phyloP scores from a whole-genome alignment of 1,284 basidiomycete genomes.

The Pisolithus thermaeus region DNA sequence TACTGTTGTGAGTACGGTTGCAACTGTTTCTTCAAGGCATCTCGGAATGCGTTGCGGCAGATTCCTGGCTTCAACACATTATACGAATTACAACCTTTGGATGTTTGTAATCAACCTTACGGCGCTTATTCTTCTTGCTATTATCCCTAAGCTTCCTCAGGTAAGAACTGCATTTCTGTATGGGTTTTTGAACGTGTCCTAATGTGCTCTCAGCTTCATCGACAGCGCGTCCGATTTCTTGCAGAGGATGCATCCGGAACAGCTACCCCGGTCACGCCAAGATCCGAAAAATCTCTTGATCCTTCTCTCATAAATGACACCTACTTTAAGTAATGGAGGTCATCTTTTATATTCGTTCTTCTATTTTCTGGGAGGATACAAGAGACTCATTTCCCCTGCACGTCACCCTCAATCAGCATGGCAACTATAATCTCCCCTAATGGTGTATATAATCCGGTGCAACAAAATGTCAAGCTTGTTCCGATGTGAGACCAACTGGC shows the following conservation, averaged over 20 bases:
- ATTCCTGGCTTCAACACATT: slow-evolving; percentile 96
- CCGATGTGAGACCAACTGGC: slow-evolving; percentile 2
- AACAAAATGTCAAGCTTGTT: slow-evolving; percentile 22
- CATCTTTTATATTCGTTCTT: slow-evolving; percentile 7
- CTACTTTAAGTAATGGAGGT: slow-evolving; percentile 27
- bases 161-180: slow-evolving; percentile 34
- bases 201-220: slow-evolving; percentile 54
- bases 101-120: slow-evolving; percentile 90
- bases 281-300: slow-evolving; percentile 31
- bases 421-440: slow-evolving; percentile 25
- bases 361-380: slow-evolving; percentile 9
- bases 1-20: slow-evolving; percentile 68
- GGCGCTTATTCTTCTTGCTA: slow-evolving; percentile 69
- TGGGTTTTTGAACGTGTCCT: slow-evolving; percentile 9
- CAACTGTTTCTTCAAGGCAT: neutral
- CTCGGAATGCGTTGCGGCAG: slow-evolving; percentile 35
- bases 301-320: slow-evolving; percentile 31
- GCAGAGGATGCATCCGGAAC: slow-evolving; percentile 53
- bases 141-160: slow-evolving; percentile 95
- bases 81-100: slow-evolving; percentile 93
- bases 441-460: slow-evolving; percentile 29
- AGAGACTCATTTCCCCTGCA: slow-evolving; percentile 8
- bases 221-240: slow-evolving; percentile 73
- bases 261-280: slow-evolving; percentile 58
- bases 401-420: slow-evolving; percentile 11